Conservation (phyloP, 2,329 filamentous ascomycete genomes). For the Fusarium oxysporum region DNA sequence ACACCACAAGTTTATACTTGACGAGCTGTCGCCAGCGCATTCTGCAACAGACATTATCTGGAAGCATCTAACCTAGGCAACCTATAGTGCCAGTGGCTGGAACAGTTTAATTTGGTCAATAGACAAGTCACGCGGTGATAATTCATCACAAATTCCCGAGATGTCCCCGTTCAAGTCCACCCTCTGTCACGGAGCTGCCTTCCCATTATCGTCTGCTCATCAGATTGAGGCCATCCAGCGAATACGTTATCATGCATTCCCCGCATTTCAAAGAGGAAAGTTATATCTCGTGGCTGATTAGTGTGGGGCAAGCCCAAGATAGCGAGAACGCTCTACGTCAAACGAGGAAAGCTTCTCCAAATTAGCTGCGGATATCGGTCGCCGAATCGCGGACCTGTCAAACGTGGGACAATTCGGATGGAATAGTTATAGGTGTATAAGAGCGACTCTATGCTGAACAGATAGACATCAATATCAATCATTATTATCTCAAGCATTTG, state of each 20-base stretch:
- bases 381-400: not conserved
- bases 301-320: not conserved
- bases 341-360: constrained; percentile 22
- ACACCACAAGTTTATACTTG: fast-evolving
- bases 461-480: no score
- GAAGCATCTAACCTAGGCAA: not conserved
- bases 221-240: not conserved
- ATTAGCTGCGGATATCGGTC: not conserved
- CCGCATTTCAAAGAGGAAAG: constrained; percentile 21
- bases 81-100: not conserved
- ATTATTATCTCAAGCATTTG: fast-evolving
- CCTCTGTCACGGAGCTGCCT: not conserved
- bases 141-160: not conserved
- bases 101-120: not conserved
- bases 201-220: not conserved
- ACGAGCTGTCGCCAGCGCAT: no score
- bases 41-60: not conserved
- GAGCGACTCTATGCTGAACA: not conserved
- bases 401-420: fast-evolving
- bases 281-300: constrained; percentile 15
- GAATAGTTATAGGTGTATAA: not conserved
- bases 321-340: not conserved
- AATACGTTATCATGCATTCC: not conserved
- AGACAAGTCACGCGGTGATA: not conserved
- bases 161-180: fast-evolving